Evolutionary conservation across 306 rosid species (phyloP), one percentile per base, ranked within the genome.

Genomic region (Trifolium subterraneum): DNA sequence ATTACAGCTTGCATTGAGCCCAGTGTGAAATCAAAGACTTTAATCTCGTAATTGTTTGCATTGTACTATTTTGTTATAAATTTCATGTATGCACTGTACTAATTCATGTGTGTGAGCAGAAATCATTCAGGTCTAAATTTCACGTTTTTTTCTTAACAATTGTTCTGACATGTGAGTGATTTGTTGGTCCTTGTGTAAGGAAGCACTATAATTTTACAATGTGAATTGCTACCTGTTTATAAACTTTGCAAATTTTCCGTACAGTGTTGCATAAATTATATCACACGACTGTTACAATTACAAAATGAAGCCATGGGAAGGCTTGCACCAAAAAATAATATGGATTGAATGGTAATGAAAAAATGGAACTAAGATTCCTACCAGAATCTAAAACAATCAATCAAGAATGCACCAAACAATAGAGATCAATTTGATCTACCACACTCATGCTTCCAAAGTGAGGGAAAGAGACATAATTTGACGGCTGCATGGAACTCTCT

Each of bases 261-360:
- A 75, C 61, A 54, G 81, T 64, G 39, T 69, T 42, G 51, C 84
- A 80, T 65, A 79, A 75, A 71, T 80, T 80, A 83, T 86, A 87
- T 27, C 74, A 71, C 54, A n/a, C 55, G 59, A 71, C 29, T 61
- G 71, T 47, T 74, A 75, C 76, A 85, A 79, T 73, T 80, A 87
- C 89, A 87, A 75, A 75, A 84, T 78, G 86, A 86, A 77, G 85
- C 90, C 86, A 70, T 4, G 59, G 39, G 51, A 48, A 42, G 27
- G 50, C 60, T 41, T 80, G 81, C 82, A 90, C 79, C 38, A 63
- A 84, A 84, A 79, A 94, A 90, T 83, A 71, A 78, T 78, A 85
- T 78, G 69, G 86, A 81, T 84, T 81, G 83, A 93, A 91, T 86
- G 85, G 78, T 70, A 60, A 81, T 50, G 70, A 85, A 81, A 78